Evolutionary conservation across 495 filamentous ascomycete species (phyloP).

Genomic region (Neurospora sp.): DNA sequence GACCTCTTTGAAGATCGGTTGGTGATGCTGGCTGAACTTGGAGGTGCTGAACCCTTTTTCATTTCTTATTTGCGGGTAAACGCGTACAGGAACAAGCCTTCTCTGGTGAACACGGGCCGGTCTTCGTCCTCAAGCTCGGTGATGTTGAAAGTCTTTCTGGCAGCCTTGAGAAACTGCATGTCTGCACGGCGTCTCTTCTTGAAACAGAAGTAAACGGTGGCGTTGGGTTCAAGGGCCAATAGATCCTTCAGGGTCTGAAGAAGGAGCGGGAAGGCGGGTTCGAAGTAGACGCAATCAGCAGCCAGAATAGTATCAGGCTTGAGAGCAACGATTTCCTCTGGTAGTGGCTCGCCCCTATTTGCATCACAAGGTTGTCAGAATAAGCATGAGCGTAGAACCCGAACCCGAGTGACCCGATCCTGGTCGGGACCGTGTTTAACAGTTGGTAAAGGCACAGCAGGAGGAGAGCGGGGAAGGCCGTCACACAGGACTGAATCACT

Average conservation of each 20-base stretch:
- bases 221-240: conserved; percentile 38
- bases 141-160: conserved; percentile 53
- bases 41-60: not conserved
- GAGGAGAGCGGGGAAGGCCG: not conserved
- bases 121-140: conserved; percentile 56
- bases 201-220: conserved; percentile 87
- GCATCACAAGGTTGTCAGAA: conserved; percentile 11
- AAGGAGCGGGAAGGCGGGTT: conserved; percentile 84
- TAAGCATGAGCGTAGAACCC: conserved; percentile 1
- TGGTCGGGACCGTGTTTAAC: not conserved
- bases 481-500: conserved; percentile 6
- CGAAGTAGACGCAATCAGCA: conserved; percentile 95
- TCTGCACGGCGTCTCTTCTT: conserved; percentile 78
- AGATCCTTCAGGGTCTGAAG: conserved; percentile 64
- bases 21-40: not conserved
- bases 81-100: conserved; percentile 54
- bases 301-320: conserved; percentile 76
- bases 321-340: conserved; percentile 29
- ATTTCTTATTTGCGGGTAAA: conserved; percentile 39
- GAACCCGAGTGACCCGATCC: not conserved
- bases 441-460: not conserved
- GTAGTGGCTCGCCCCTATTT: conserved; percentile 46
- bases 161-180: conserved; percentile 58
- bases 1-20: not conserved
- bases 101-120: conserved; percentile 44